A percentile compares a stretch with the other conserved stretches of the same genome.
Evolutionary conservation across 2,329 filamentous ascomycete species (phyloP).

Genomic region (Aspergillus ustus): DNA sequence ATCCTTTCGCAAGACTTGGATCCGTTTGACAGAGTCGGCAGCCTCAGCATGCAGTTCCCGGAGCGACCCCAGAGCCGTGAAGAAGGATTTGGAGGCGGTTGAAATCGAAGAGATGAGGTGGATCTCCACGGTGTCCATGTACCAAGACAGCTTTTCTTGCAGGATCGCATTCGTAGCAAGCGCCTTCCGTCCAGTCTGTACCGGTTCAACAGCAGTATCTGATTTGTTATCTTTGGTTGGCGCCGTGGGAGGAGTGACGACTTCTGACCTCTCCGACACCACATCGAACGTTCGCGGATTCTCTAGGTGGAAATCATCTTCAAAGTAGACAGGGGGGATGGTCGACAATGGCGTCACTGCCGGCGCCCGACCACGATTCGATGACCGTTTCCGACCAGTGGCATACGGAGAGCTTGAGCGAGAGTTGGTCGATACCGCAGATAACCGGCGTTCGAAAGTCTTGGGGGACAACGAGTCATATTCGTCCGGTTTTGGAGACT

Average conservation of each 20-base stretch:
- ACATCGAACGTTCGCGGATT: slow-evolving; percentile 96
- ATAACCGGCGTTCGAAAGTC: slow-evolving; percentile 47
- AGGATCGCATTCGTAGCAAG: slow-evolving; percentile 95
- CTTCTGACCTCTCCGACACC: slow-evolving; percentile 92
- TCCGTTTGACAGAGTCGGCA: slow-evolving; percentile 84
- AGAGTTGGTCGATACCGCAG: slow-evolving; percentile 48
- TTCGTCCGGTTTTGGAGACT: slow-evolving; percentile 53
- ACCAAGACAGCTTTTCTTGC: slow-evolving; percentile 98
- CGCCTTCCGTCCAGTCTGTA: slow-evolving; percentile 70
- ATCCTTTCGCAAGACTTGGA: slow-evolving; percentile 79
- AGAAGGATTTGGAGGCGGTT: slow-evolving; percentile 93
- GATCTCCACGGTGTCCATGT: slow-evolving; percentile 98
- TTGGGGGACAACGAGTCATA: slow-evolving; percentile 54
- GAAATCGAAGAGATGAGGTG: slow-evolving; percentile 97
- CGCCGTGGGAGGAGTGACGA: slow-evolving; percentile 72
- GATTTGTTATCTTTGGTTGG: slow-evolving; percentile 57
- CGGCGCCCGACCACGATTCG: slow-evolving; percentile 62
- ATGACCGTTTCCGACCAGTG: slow-evolving; percentile 55
- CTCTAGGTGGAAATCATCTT: slow-evolving; percentile 91
- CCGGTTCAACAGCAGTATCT: slow-evolving; percentile 65
- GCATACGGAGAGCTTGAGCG: slow-evolving; percentile 52
- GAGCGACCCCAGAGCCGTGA: slow-evolving; percentile 87
- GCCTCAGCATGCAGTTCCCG: slow-evolving; percentile 91
- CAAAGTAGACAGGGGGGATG: slow-evolving; percentile 91
- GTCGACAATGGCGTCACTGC: slow-evolving; percentile 86